Conservation (phyloP, 1,284 basidiomycete species). For the Bjerkandera adusta region DNA sequence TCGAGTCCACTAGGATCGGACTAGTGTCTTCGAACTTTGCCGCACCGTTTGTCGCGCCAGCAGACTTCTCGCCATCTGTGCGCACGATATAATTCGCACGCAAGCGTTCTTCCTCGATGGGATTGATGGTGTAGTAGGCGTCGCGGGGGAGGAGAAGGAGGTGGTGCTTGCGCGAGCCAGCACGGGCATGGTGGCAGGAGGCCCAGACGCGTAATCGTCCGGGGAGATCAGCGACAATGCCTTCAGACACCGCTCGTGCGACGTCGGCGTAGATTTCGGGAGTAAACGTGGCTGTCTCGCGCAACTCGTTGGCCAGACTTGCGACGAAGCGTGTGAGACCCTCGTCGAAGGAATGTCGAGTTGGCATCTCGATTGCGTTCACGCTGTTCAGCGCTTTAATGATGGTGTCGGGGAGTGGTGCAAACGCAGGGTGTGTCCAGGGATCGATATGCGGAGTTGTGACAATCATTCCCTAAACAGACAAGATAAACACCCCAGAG, state of each 20-base stretch:
- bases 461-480: conserved; percentile 32
- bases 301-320: conserved; percentile 51
- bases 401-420: conserved; percentile 54
- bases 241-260: conserved; percentile 44
- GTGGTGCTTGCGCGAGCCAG: conserved; percentile 55
- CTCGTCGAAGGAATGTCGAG: conserved; percentile 50
- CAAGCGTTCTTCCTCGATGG: conserved; percentile 45
- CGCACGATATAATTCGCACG: conserved; percentile 42
- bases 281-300: conserved; percentile 57
- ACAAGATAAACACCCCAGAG: conserved; percentile 20
- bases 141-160: conserved; percentile 63
- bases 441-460: conserved; percentile 44
- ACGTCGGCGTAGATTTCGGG: conserved; percentile 53
- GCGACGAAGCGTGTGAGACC: conserved; percentile 47
- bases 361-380: conserved; percentile 59
- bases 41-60: conserved; percentile 18
- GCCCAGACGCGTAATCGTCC: conserved; percentile 53
- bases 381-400: conserved; percentile 44
- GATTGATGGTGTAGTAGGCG: conserved; percentile 48
- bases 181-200: conserved; percentile 55
- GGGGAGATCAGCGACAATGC: conserved; percentile 36
- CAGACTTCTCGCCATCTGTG: conserved; percentile 34
- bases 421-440: conserved; percentile 57
- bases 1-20: conserved; percentile 33
- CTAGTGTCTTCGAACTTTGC: conserved; percentile 24